Evolutionary conservation across 106 monocot species (phyloP).

Genomic region (Iris macrosiphon): DNA sequence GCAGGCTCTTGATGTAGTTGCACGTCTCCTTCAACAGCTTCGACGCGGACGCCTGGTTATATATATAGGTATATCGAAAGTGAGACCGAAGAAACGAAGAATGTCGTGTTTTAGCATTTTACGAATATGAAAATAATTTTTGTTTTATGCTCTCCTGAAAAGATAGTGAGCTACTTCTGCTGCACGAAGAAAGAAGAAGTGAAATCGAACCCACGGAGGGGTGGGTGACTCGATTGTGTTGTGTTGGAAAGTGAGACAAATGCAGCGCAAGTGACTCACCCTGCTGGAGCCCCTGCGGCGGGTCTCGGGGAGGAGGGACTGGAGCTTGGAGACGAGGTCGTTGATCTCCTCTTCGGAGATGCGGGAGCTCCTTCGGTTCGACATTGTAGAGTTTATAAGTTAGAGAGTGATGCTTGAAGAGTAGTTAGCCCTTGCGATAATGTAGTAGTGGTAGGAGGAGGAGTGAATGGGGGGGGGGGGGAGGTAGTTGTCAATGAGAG

Average conservation of each 20-base stretch:
- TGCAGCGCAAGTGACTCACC: slow-evolving; percentile 33
- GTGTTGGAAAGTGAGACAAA: too few relatives aligned
- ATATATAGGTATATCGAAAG: too few relatives aligned
- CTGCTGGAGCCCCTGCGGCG: slow-evolving; percentile 41
- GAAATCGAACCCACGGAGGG: too few relatives aligned
- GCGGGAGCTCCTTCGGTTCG: slow-evolving; percentile 41
- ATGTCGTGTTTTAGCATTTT: too few relatives aligned
- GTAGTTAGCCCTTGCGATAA: too few relatives aligned
- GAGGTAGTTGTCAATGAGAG: slow-evolving; percentile 9
- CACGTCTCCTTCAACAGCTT: slow-evolving; percentile 93
- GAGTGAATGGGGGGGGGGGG: neutral
- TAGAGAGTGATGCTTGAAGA: too few relatives aligned
- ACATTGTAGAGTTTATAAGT: slow-evolving; percentile 12
- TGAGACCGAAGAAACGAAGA: too few relatives aligned
- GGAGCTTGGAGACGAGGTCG: slow-evolving; percentile 79
- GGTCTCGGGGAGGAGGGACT: slow-evolving; percentile 57
- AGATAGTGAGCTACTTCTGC: too few relatives aligned
- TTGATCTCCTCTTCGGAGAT: slow-evolving; percentile 62
- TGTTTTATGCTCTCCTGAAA: too few relatives aligned
- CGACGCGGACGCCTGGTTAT: slow-evolving; percentile 45
- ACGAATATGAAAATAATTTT: too few relatives aligned
- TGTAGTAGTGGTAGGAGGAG: too few relatives aligned
- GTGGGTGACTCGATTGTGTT: neutral
- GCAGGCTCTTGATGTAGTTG: slow-evolving; percentile 87
- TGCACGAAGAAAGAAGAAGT: too few relatives aligned